Conservation (phyloP, 306 rosid species). For the Vachellia collinsii region DNA sequence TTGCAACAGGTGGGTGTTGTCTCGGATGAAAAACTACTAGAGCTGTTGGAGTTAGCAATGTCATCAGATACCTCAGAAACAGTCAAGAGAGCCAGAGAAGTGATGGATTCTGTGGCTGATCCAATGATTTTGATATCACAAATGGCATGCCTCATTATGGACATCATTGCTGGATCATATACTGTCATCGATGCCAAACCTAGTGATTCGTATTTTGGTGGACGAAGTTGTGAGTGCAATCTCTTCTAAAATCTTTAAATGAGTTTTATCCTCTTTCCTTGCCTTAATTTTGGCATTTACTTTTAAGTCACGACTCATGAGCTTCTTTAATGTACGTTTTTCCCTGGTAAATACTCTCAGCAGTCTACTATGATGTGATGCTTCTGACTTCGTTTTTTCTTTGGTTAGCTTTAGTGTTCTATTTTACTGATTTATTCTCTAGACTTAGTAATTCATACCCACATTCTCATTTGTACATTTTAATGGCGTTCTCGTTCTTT, state of each 20-base stretch:
- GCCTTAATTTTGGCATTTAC: conserved; percentile 32
- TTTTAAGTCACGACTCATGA: background rate
- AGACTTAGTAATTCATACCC: conserved; percentile 13
- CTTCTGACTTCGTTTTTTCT: background rate
- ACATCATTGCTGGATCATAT: conserved; percentile 94
- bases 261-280: conserved; percentile 16
- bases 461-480: conserved; percentile 10
- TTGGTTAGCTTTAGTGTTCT: background rate
- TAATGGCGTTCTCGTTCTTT: conserved; percentile 1
- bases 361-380: conserved; percentile 18
- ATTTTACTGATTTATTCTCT: conserved; percentile 13
- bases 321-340: conserved; percentile 19
- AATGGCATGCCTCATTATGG: conserved; percentile 95
- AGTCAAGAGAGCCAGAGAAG: conserved; percentile 89
- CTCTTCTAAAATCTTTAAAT: conserved; percentile 29
- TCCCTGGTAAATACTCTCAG: conserved; percentile 21
- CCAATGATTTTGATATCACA: conserved; percentile 96
- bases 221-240: conserved; percentile 75
- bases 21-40: conserved; percentile 90
- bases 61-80: conserved; percentile 94
- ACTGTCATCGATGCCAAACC: conserved; percentile 58
- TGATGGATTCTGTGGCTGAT: conserved; percentile 97
- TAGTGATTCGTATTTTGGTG: conserved; percentile 60
- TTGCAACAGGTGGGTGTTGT: conserved; percentile 89
- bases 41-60: conserved; percentile 96